phyloP scores from a whole-genome alignment of 73 alveolate species.

The Tetrahymena elliotti region DNA sequence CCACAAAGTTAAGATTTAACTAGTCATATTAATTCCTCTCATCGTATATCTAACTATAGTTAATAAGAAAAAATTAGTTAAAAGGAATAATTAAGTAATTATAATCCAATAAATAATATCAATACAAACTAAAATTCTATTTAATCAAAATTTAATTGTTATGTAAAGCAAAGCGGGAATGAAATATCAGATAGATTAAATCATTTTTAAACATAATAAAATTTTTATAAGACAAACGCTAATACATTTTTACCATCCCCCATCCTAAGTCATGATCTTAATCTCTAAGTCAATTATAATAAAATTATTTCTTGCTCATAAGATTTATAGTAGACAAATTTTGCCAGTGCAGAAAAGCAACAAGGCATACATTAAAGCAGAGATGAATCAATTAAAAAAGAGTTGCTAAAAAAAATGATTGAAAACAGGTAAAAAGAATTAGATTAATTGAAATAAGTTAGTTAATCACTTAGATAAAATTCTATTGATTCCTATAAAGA shows the following conservation, averaged over 20 bases:
- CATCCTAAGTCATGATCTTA: neutral
- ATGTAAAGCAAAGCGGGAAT: neutral
- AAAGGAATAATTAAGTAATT: no score
- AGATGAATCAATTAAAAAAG: neutral
- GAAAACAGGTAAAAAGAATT: neutral
- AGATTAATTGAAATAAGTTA: neutral
- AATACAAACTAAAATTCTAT: neutral
- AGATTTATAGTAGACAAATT: neutral
- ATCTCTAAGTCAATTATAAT: no score
- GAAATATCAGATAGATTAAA: neutral
- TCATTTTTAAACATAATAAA: neutral
- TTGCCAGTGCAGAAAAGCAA: neutral
- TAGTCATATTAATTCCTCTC: neutral
- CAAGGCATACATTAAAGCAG: neutral
- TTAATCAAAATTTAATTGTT: no score
- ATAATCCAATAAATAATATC: no score
- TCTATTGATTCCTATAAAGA: neutral
- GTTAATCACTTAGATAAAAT: neutral
- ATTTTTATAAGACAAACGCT: neutral
- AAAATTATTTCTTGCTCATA: no score
- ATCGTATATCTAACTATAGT: neutral
- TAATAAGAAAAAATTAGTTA: no score
- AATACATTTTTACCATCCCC: neutral
- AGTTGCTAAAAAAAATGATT: neutral
- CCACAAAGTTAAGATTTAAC: no score